Percentiles rank a stretch among this genome's conserved stretches.
These are phyloP conservation scores for Chaetomidium leptoderma DNA, from an alignment of 495 filamentous ascomycete species.

Conservation along the genomic window DNA sequence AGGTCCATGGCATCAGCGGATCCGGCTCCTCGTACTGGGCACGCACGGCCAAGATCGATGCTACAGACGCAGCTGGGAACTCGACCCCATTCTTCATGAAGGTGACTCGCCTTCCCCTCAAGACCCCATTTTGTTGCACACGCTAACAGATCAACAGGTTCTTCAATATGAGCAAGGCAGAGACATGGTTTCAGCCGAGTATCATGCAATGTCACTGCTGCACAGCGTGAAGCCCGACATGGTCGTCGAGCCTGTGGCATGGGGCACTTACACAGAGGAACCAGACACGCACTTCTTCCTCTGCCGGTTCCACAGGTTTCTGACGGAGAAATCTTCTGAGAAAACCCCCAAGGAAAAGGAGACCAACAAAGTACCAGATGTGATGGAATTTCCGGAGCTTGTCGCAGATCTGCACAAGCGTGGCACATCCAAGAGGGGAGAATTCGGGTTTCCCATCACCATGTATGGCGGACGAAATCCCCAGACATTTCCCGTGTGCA, in stretches of 20 bases:
- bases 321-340: too few species aligned
- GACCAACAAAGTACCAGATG: constrained; percentile 6
- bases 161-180: background rate
- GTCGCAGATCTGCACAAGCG: constrained; percentile 10
- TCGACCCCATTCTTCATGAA: too few species aligned
- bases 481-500: constrained; percentile 1
- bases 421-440: background rate
- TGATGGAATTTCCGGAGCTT: background rate
- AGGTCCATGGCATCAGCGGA: too few species aligned
- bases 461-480: constrained; percentile 11
- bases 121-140: too few species aligned
- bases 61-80: too few species aligned
- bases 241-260: constrained; percentile 7
- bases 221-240: constrained; percentile 10
- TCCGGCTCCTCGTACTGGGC: too few species aligned
- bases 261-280: background rate
- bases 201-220: constrained; percentile 3
- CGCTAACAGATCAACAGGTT: background rate
- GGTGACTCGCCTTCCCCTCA: too few species aligned
- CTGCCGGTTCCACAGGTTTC: background rate
- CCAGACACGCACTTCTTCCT: constrained; percentile 7
- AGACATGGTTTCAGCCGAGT: constrained; percentile 4
- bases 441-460: constrained; percentile 9
- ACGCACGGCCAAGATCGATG: too few species aligned
- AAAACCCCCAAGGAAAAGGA: too few species aligned